Evolutionary conservation across 1,284 basidiomycete species (phyloP), one percentile per base, ranked within the genome.

Genomic region (Apiotrichum gracile): DNA sequence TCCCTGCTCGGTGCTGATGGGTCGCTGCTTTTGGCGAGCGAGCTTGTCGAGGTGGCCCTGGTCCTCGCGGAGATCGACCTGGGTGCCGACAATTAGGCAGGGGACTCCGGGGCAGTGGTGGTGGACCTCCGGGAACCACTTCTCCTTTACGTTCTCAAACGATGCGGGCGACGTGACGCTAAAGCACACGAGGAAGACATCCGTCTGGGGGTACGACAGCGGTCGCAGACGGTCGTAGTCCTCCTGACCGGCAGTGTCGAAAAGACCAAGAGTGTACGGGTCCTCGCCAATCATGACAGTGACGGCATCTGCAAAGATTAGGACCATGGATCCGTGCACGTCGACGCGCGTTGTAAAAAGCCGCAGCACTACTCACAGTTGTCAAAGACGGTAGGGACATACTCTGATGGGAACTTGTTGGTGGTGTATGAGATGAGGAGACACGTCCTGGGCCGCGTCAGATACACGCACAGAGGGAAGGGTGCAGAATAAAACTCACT

Each of bases 231-330:
- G 88, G 77, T 99, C 96, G 77, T 98, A 98, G 83, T 98, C 94
- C 81, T 98, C 94, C 81, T 98, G 94, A 76, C 94, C 90, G 65
- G 94, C 94, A 58, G 94, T 99, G 81, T 99, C 94, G 77, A 98
- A 99, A 60, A 99, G 78, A 54, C 96, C 96, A 66, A 98, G 80
- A 58, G 96, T 98, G 79, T 97, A 97, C 49, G 94, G 94, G 78
- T 97, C 94, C 73, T 97, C 96, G 55, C 94, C 96, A 77, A 99
- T 97, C 94, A 98, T 98, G 61, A 98, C 96, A 12, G 94, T 97
- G 61, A 97, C 96, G 49, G 94, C 93, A 78, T 97, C 92, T 93
- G 75, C n/a, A n/a, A n/a, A n/a, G n/a, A n/a, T n/a, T n/a, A n/a
- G n/a, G n/a, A n/a, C n/a, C n/a, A n/a, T n/a, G n/a, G n/a, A n/a